Evolutionary conservation across 2,329 filamentous ascomycete species (phyloP).

Genomic region (Diaporthe vexans): DNA sequence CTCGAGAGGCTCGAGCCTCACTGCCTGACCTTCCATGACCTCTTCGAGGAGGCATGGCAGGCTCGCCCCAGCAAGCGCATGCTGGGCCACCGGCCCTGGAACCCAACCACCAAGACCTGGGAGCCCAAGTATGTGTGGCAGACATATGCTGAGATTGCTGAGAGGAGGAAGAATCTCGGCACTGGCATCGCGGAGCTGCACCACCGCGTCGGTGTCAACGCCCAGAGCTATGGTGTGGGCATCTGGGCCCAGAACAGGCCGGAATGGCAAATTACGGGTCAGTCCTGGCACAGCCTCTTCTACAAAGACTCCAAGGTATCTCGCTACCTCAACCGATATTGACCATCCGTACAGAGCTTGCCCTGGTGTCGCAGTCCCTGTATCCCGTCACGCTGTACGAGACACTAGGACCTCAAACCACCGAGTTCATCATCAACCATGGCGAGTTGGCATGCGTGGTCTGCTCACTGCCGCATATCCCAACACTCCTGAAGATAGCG

Average conservation of each 20-base stretch:
- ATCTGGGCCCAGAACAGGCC: constrained; percentile 90
- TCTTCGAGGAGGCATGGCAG: constrained; percentile 79
- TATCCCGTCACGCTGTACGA: constrained; percentile 97
- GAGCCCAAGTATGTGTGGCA: constrained; percentile 85
- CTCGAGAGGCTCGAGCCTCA: constrained; percentile 80
- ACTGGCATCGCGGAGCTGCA: constrained; percentile 88
- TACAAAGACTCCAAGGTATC: not conserved
- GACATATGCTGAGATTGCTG: constrained; percentile 83
- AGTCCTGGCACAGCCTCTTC: constrained; percentile 43
- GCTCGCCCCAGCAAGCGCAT: constrained; percentile 77
- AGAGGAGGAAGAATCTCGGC: constrained; percentile 86
- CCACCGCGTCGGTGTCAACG: constrained; percentile 76
- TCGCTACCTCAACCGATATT: not conserved
- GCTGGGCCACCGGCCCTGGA: constrained; percentile 85
- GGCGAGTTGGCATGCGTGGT: constrained; percentile 81
- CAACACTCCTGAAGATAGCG: constrained; percentile 83
- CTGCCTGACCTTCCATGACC: constrained; percentile 80
- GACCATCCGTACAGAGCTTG: constrained; percentile 74
- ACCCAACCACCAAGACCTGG: constrained; percentile 79
- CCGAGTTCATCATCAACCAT: constrained; percentile 97
- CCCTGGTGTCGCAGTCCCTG: constrained; percentile 86
- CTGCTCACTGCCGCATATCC: constrained; percentile 84
- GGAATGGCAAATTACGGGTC: constrained; percentile 88
- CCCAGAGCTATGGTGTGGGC: constrained; percentile 79
- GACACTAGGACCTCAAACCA: constrained; percentile 90